Base-by-base conservation (phyloP, 2,329 filamentous ascomycete genomes). In the Cladosporium sp. region DNA sequence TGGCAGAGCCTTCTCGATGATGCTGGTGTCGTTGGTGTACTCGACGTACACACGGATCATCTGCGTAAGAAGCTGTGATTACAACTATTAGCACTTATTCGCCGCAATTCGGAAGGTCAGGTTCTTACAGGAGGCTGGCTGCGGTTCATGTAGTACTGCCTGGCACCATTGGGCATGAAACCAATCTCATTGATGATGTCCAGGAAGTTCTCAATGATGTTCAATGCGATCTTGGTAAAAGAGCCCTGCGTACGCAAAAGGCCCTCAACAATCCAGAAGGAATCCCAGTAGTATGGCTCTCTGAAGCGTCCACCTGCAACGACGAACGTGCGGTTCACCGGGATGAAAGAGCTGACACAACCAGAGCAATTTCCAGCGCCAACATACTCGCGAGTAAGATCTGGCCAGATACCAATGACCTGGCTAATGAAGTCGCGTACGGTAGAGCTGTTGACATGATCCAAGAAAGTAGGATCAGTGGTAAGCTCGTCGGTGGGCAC, bases 261-360 rank as follows among this genome's bases (percentile, higher is more conserved):
- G 19, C 83, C 83, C 66, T 84, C 78, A 40, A 86, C 58, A 42
- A 85, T 83, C 82, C 80, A 85, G 68, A 78, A 85, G 27, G 80
- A 82, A 63, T 86, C 82, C 83, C 83, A 86, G 64, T 86, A 86
- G 62, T 86, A 86, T 1, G 80, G 76, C 65, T 86, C 83, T 29
- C 83, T 74, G 71, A 86, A 86, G 25, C 83, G 79, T n/a, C 83
- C 83, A 11, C 83, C 83, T 3, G 83, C 82, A 13, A 86, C 77
- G n/a, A 86, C 81, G 59, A 86, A 86, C 3, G 81, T 83, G 51
- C 80, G 78, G 59, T 83, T 84, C 52, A 86, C 62, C 6, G 82
- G 79, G 50, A 86, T 79, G 66, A 83, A 85, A 62, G 82, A 85
- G 58, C 76, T 76, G 29, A 81, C 80, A 54, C 82, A 86, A 29